Percentiles rank a stretch among this genome's conserved stretches.
Conservation (phyloP, 2,329 filamentous ascomycete species). For the Septoria petroselini region DNA sequence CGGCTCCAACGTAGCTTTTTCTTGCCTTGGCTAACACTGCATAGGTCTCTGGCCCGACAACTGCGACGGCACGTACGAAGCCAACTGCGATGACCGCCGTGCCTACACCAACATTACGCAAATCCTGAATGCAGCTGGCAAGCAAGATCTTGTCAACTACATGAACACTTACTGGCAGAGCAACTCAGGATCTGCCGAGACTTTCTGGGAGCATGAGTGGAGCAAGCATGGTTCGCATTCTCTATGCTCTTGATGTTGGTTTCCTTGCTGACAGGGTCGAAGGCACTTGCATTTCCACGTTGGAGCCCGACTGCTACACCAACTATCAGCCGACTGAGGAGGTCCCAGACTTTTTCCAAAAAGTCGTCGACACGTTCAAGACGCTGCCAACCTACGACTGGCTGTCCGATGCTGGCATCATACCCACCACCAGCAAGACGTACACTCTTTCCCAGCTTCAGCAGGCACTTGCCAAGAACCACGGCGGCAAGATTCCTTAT, state of each 20-base stretch:
- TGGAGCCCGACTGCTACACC: conserved; percentile 62
- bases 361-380: conserved; percentile 64
- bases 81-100: conserved; percentile 61
- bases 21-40: too few relatives aligned
- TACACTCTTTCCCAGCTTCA: conserved; percentile 61
- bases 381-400: conserved; percentile 62
- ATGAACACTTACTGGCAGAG: conserved; percentile 74
- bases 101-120: conserved; percentile 63
- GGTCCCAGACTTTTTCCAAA: conserved; percentile 66
- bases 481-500: conserved; percentile 57
- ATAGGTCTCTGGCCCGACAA: conserved; percentile 52
- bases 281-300: conserved; percentile 69
- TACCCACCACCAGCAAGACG: conserved; percentile 52
- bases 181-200: conserved; percentile 60
- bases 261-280: conserved; percentile 45
- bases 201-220: conserved; percentile 56
- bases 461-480: conserved; percentile 52
- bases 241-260: too few relatives aligned
- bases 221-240: conserved; percentile 1
- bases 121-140: conserved; percentile 57
- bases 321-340: conserved; percentile 59
- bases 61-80: conserved; percentile 68
- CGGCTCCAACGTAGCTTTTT: too few relatives aligned
- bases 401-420: conserved; percentile 60
- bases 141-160: conserved; percentile 58